Base-by-base conservation (phyloP, 2,329 filamentous ascomycete species). In the Plectosphaerella sp. region DNA sequence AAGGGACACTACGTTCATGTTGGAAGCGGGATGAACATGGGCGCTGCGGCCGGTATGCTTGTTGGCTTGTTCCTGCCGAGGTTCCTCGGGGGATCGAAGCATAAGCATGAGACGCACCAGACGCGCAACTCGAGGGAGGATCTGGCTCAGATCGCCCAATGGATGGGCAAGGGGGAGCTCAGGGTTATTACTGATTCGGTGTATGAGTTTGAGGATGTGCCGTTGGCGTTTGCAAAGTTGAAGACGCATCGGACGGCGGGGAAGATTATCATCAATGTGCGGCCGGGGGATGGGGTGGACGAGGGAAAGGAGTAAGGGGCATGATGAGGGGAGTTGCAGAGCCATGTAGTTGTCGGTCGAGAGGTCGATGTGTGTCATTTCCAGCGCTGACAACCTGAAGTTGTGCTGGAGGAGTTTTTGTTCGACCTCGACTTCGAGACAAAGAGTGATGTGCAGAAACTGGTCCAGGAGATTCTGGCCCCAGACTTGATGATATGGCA, bases 161-260 rank as follows among this genome's bases (percentile, higher is more conserved):
- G 79, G 80, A 68, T 87, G 63, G 64, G 67, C 6, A 73, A 85
- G 56, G 82, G 81, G 0, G 84, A 79, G 59, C 56, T 87, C 10
- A 78, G 73, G 65, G 68, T 76, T 3, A 69, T 83, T 1, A 62
- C 86, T 35, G 83, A 86, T 61, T 70, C 72, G 28, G 71, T 70
- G 2, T 85, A 76, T 59, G 71, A 73, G 18, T 82, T 84, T 61
- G 76, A 80, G 18, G 76, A 87, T 52, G 76, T 72, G 2, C 66
- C 70, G 1, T 71, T 78, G 60, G 84, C 83, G 3, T 84, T 79
- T 66, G 74, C 77, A 63, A 78, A 74, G 55, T 61, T 87, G 59
- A 83, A 81, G 68, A 78, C 75, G 3, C 79, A 79, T 0, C 73
- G 80, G 15, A 72, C 78, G 4, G 77, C 69, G 48, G 85, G 85